Conservation (phyloP, 805 yeast species). For the Grigorovia humatica region DNA sequence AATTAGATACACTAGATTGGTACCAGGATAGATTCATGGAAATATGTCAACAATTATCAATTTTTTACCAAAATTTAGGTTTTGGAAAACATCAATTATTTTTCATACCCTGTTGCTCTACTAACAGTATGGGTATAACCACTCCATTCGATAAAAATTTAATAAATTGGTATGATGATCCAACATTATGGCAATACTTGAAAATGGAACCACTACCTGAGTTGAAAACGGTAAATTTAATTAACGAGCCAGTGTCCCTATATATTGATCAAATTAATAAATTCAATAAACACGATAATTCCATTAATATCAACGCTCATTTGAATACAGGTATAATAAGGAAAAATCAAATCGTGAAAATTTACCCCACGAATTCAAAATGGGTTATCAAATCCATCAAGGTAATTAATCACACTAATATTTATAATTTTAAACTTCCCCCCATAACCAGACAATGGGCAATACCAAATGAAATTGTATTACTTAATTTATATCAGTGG, state of each 20-base stretch:
- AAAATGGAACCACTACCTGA: background rate
- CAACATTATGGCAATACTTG: conserved; percentile 2
- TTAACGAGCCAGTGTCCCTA: background rate
- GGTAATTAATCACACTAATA: background rate
- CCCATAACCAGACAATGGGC: background rate
- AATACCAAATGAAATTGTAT: background rate
- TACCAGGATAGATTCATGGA: conserved; percentile 84
- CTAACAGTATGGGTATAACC: conserved; percentile 86
- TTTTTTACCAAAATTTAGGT: conserved; percentile 72
- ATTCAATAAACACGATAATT: background rate
- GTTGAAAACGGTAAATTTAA: background rate
- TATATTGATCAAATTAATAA: background rate
- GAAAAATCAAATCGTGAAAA: background rate
- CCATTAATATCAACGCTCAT: background rate
- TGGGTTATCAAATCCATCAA: background rate
- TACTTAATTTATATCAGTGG: background rate
- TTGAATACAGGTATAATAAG: background rate
- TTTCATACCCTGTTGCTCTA: conserved; percentile 93
- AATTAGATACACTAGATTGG: conserved; percentile 96
- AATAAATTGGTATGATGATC: conserved; percentile 13
- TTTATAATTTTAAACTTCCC: background rate
- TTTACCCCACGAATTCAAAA: background rate
- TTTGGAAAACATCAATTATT: conserved; percentile 66
- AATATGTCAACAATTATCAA: conserved; percentile 71
- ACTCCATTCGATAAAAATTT: conserved; percentile 44